Evolutionary conservation across 1,284 basidiomycete species (phyloP), one percentile per base, ranked within the genome.

Genomic region (Coniferiporia weirii): DNA sequence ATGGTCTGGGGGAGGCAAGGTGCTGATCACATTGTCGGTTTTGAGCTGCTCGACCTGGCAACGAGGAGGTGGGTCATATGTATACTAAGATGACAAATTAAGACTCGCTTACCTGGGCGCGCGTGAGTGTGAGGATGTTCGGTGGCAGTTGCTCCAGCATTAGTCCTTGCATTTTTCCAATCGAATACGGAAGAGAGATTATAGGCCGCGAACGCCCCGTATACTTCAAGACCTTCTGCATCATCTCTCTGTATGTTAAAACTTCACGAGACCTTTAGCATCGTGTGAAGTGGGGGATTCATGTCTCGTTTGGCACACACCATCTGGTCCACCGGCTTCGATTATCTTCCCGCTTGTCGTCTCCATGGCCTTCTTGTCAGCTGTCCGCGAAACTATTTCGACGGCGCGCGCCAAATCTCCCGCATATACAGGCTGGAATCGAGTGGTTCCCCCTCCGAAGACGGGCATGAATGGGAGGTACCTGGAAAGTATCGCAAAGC

Each of bases 341-440:
- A 88, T 76, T 7, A 84, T 76, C 66, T 81, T 83, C 12, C 85
- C 85, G 44, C 74, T 70, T 3, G 82, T 74, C 8, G 66, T 63
- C 9, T 70, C 65, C 36, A 74, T 68, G 0, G 79, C 71, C n/a
- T 73, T 69, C 9, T 68, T 57, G 59, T 80, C 72, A 19, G 76
- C 69, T 9, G 66, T 65, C 57, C 83, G 74, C 4, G 80, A 76
- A 52, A 84, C 75, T 13, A 85, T 75, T 66, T 86, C 85, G 4
- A 89, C 77, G 2, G 79, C 76, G 27, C 75, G 71, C 4, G 82
- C 84, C 32, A 90, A 66, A 66, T 90, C 86, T 1, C 78, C 83
- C 0, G 81, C 85, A 66, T 82, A 89, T 7, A 89, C 82, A 17
- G 86, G 85, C 61, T 89, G 87, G 67, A 89, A 89, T n/a, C 70